Conservation (phyloP, 2,329 filamentous ascomycete genomes). For the Trichoderma sp. region DNA sequence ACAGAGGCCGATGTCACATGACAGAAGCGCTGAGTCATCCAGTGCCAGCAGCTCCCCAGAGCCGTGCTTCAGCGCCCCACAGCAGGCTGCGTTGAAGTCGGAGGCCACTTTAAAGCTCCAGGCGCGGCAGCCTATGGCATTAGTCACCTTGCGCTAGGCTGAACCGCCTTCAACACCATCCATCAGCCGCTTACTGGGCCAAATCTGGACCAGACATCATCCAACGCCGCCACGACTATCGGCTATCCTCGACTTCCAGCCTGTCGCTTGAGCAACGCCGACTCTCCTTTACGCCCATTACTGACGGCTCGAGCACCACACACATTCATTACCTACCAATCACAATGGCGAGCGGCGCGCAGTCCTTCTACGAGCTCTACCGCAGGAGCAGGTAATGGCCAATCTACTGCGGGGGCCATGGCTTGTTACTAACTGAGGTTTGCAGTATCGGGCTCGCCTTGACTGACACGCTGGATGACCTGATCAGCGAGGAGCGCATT, state of each 20-base stretch:
- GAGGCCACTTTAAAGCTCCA: constrained; percentile 8
- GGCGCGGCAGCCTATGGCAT: not conserved
- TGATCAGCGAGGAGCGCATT: constrained; percentile 92
- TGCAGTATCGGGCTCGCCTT: constrained; percentile 85
- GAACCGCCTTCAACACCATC: not conserved
- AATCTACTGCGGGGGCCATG: constrained; percentile 36
- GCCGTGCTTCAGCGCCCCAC: not conserved
- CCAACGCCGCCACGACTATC: not conserved
- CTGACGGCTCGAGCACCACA: not conserved
- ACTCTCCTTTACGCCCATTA: not conserved
- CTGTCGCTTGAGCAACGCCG: not conserved
- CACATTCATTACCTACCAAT: not conserved
- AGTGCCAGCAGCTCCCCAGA: constrained; percentile 5
- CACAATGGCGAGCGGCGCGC: constrained; percentile 52
- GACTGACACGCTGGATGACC: constrained; percentile 94
- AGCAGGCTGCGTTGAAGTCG: constrained; percentile 1
- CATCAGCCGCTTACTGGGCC: not conserved
- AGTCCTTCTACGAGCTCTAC: constrained; percentile 90
- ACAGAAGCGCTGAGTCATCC: constrained; percentile 36
- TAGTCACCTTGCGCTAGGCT: not conserved
- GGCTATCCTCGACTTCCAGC: not conserved
- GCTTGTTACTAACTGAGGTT: constrained; percentile 22
- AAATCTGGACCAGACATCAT: not conserved
- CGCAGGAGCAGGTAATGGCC: constrained; percentile 81
- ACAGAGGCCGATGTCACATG: constrained; percentile 41